Conservation (phyloP, 2,329 filamentous ascomycete species). For the Microdochium paspali region DNA sequence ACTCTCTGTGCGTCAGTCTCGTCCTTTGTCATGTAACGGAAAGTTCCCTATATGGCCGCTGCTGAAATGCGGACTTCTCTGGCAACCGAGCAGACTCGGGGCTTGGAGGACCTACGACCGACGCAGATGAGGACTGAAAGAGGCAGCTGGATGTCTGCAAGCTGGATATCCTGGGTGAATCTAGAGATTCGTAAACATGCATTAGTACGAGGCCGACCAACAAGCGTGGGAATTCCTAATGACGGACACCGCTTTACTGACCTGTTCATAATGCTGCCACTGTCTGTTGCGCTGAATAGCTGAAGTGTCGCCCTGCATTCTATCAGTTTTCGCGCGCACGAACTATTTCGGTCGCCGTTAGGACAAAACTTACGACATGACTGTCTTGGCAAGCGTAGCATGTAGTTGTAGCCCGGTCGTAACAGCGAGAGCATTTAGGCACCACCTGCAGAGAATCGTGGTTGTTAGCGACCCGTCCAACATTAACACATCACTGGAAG, state of each 20-base stretch:
- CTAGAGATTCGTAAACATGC: background rate
- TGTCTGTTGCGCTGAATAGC: slow-evolving; percentile 1
- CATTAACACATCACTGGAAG: background rate
- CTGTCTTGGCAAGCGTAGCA: background rate
- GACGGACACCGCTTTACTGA: background rate
- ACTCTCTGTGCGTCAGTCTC: too few relatives aligned
- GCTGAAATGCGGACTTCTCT: too few relatives aligned
- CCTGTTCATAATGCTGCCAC: slow-evolving; percentile 1
- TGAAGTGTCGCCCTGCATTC: slow-evolving; percentile 1
- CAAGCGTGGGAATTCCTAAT: background rate
- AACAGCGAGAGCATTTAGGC: background rate
- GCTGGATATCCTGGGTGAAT: slow-evolving; percentile 5
- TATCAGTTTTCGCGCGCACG: slow-evolving; percentile 4
- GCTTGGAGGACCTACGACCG: background rate
- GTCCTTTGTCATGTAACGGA: too few relatives aligned
- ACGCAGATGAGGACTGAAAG: slow-evolving; percentile 15
- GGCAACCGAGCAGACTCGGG: too few relatives aligned
- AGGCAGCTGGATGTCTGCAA: slow-evolving; percentile 12
- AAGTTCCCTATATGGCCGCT: too few relatives aligned
- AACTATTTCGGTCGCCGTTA: background rate
- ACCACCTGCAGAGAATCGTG: too few relatives aligned
- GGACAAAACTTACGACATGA: slow-evolving; percentile 2
- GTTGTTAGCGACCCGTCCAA: too few relatives aligned
- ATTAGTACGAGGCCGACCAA: background rate
- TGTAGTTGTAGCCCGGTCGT: background rate